phyloP scores from a whole-genome alignment of 495 filamentous ascomycete genomes.

The Parathielavia hyrcaniae region DNA sequence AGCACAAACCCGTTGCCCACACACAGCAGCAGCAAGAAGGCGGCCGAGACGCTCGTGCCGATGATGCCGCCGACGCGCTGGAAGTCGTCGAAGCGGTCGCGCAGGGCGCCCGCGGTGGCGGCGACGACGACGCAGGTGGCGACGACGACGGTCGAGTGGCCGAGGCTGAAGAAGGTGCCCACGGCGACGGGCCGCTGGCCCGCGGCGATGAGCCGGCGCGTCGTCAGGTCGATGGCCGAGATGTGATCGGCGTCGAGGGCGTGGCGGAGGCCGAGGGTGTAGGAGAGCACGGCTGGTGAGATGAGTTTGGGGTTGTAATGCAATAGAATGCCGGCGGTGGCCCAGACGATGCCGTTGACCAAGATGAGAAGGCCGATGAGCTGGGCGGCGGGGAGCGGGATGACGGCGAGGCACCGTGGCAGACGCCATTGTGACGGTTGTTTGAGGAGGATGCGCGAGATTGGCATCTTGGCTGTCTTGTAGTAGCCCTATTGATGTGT shows the following conservation, averaged over 20 bases:
- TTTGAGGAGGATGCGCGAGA: not conserved
- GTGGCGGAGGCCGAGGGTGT: slow-evolving; percentile 86
- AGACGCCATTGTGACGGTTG: slow-evolving; percentile 4
- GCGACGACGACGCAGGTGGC: slow-evolving; percentile 89
- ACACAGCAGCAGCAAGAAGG: slow-evolving; percentile 77
- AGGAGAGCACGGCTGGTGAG: slow-evolving; percentile 74
- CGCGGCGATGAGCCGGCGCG: slow-evolving; percentile 77
- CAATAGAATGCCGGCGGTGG: slow-evolving; percentile 62
- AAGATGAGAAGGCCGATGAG: slow-evolving; percentile 61
- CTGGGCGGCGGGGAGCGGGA: slow-evolving; percentile 59
- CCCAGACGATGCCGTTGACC: slow-evolving; percentile 69
- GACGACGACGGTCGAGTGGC: slow-evolving; percentile 89
- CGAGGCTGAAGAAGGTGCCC: slow-evolving; percentile 90
- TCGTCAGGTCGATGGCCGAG: slow-evolving; percentile 93
- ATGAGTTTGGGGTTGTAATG: slow-evolving; percentile 54
- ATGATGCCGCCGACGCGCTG: slow-evolving; percentile 80
- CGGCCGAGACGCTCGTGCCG: slow-evolving; percentile 73
- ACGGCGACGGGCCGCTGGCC: slow-evolving; percentile 86
- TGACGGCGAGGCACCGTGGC: slow-evolving; percentile 10
- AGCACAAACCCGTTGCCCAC: slow-evolving; percentile 80
- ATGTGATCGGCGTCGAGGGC: slow-evolving; percentile 97
- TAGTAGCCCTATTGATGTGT: too few relatives aligned
- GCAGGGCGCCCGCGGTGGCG: slow-evolving; percentile 76
- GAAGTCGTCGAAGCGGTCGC: slow-evolving; percentile 71
- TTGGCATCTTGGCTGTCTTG: not conserved